A percentile compares a stretch with the other conserved stretches of the same genome.
Conservation (phyloP, 129 eudicot species). For the Artemisia argyi region DNA sequence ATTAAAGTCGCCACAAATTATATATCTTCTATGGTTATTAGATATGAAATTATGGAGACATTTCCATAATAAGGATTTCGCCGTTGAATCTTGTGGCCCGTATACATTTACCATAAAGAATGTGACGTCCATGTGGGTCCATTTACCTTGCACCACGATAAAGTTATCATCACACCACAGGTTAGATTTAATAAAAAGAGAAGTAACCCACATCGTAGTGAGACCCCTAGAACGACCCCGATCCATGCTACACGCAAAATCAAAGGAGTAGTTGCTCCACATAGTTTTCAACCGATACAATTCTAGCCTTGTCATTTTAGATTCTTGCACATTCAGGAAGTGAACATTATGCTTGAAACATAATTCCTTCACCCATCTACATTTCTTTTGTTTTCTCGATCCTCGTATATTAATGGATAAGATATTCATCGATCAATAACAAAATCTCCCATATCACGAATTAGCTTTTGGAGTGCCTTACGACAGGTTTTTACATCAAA, state of each 20-base stretch:
- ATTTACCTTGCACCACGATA: neutral
- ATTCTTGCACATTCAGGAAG: neutral
- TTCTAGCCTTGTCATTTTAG: neutral
- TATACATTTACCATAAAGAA: neutral
- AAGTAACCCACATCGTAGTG: neutral
- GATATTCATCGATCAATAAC: neutral
- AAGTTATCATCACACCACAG: neutral
- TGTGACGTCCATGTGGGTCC: neutral
- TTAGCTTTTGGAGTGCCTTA: too few species aligned
- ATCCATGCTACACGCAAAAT: neutral
- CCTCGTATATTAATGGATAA: neutral
- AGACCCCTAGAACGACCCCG: neutral
- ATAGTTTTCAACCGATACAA: neutral
- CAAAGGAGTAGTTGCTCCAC: too few species aligned
- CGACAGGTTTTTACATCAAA: too few species aligned
- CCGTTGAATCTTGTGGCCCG: neutral
- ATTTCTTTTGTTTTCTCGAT: too few species aligned
- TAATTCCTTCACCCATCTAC: neutral
- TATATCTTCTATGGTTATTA: neutral
- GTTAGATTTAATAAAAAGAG: too few species aligned
- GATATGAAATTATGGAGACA: neutral
- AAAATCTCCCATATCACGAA: too few species aligned
- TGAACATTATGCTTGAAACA: neutral
- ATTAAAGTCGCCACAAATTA: neutral
- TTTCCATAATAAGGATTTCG: neutral